Evolutionary conservation across 148 eudicot genomes (phyloP).

Genomic region (Chenopodium formosanum): DNA sequence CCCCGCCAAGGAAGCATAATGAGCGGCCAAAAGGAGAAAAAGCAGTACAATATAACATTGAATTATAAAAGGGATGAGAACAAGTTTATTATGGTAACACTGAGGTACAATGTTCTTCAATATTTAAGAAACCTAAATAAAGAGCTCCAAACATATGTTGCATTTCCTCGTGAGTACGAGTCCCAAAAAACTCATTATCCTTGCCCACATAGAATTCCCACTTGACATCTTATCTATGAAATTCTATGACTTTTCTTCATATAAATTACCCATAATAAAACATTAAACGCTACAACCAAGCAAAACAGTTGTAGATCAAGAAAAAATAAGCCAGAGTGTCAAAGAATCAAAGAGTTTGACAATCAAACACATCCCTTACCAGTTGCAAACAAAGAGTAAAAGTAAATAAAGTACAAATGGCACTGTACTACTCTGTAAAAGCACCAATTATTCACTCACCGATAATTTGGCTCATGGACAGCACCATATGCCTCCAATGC

Average conservation of each 20-base stretch:
- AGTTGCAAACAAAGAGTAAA: neutral
- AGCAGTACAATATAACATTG: neutral
- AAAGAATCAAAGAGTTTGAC: neutral
- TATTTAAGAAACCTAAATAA: neutral
- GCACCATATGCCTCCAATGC: slow-evolving; percentile 97
- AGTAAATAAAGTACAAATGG: neutral
- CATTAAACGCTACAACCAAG: neutral
- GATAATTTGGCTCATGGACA: slow-evolving; percentile 80
- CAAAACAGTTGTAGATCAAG: neutral
- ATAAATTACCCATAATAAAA: neutral
- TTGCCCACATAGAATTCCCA: neutral
- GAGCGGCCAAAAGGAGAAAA: slow-evolving; percentile 23
- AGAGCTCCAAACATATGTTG: neutral
- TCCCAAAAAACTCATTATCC: neutral
- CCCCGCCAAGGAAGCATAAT: slow-evolving; percentile 53
- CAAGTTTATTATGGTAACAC: neutral
- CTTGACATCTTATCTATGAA: neutral
- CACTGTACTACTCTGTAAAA: neutral
- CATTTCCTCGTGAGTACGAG: neutral
- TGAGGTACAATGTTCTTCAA: neutral
- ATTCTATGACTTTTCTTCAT: neutral
- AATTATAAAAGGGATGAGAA: neutral
- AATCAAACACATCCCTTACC: neutral
- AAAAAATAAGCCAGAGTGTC: neutral
- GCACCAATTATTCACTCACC: slow-evolving; percentile 59